Conservation (phyloP, 164 flowering plant species). For the Dillenia suffruticosa region DNA sequence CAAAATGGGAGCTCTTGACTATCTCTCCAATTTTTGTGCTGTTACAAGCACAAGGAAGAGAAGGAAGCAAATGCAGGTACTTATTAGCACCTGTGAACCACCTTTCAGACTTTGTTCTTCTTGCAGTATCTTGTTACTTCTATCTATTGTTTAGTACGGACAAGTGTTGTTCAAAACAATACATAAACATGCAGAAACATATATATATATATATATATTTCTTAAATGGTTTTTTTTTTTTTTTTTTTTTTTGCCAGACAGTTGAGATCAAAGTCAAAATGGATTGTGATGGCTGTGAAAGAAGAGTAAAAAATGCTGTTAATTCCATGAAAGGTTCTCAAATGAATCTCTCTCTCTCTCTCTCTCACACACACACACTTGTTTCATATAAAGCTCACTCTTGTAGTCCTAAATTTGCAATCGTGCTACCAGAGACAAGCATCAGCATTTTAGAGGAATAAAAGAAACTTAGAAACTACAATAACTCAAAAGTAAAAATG, state of each 20-base stretch:
- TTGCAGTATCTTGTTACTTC: neutral
- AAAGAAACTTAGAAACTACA: no score
- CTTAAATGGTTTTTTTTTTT: neutral
- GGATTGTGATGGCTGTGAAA: conserved; percentile 86
- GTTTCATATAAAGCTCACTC: no score
- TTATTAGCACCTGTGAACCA: neutral
- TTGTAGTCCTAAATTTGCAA: no score
- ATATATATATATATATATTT: neutral
- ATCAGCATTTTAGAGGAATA: no score
- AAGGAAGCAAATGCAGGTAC: conserved; percentile 69
- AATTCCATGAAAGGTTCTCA: conserved; percentile 52
- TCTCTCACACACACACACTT: conserved; percentile 3
- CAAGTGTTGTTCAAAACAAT: neutral
- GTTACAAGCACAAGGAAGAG: conserved; percentile 42
- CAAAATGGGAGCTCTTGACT: conserved; percentile 65
- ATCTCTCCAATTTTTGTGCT: conserved; percentile 58
- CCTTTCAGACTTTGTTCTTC: neutral
- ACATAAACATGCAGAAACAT: no score
- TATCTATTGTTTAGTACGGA: neutral
- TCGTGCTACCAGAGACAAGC: no score
- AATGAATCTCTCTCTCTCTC: conserved; percentile 1
- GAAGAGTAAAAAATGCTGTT: conserved; percentile 63
- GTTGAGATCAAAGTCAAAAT: conserved; percentile 81
- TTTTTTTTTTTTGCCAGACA: conserved; percentile 35
- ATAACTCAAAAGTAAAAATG: no score